phyloP scores from a whole-genome alignment of 139 green algal species.

The Prasinococcaceae sp. region DNA sequence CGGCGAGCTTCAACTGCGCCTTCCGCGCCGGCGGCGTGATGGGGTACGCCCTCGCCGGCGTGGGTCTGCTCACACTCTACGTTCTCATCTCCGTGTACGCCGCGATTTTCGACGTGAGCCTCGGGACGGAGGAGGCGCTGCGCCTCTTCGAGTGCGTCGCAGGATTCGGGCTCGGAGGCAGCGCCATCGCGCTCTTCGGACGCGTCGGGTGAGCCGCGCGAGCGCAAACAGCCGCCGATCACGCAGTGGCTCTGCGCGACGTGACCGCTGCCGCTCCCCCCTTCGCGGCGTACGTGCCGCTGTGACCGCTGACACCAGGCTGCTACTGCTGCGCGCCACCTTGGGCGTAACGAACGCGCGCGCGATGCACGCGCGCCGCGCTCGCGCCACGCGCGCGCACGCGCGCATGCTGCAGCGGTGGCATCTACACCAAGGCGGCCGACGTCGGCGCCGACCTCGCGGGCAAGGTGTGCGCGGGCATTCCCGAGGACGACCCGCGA shows the following conservation, averaged over 20 bases:
- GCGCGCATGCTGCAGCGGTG: too few species aligned
- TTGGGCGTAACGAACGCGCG: too few species aligned
- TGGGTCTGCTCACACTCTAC: slow-evolving; percentile 76
- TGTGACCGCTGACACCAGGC: too few species aligned
- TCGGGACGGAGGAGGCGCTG: slow-evolving; percentile 68
- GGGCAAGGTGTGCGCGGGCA: slow-evolving; percentile 75
- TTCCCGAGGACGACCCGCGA: slow-evolving; percentile 94
- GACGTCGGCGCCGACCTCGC: slow-evolving; percentile 93
- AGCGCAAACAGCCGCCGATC: too few species aligned
- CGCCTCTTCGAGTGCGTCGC: slow-evolving; percentile 87
- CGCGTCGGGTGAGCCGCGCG: too few species aligned
- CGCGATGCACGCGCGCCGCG: too few species aligned
- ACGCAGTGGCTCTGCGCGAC: too few species aligned
- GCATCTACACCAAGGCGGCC: slow-evolving; percentile 94
- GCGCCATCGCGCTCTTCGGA: slow-evolving; percentile 88
- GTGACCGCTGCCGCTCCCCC: too few species aligned
- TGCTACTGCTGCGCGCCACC: too few species aligned
- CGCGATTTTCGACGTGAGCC: slow-evolving; percentile 31
- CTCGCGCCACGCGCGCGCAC: too few species aligned
- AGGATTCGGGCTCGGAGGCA: slow-evolving; percentile 87
- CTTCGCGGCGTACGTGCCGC: too few species aligned
- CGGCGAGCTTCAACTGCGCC: slow-evolving; percentile 26
- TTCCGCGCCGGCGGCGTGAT: slow-evolving; percentile 96
- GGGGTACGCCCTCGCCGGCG: slow-evolving; percentile 79
- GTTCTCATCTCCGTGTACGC: slow-evolving; percentile 43